phyloP scores from a whole-genome alignment of 768 basidiomycete species.

The Lentinus brumalis region DNA sequence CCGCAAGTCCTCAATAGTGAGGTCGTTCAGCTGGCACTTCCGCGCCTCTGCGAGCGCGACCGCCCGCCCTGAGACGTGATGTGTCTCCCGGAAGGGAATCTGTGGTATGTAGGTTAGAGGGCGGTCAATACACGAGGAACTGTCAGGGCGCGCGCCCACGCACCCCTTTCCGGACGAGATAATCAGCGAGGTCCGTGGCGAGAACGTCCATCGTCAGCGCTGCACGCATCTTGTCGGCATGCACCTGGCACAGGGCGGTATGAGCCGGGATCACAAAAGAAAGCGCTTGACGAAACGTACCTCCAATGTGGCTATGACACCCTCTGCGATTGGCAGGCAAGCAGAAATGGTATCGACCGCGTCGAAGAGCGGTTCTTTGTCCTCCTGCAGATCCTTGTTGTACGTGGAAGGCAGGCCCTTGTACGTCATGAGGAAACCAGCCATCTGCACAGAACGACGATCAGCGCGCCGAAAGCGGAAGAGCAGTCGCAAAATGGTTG shows the following conservation, averaged over 20 bases:
- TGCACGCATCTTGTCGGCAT: constrained; percentile 85
- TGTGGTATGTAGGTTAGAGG: constrained; percentile 33
- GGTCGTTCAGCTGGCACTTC: constrained; percentile 77
- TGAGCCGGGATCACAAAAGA: not conserved
- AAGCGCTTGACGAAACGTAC: constrained; percentile 43
- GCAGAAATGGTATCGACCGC: constrained; percentile 87
- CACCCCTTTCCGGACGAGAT: constrained; percentile 98
- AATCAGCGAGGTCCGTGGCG: constrained; percentile 98
- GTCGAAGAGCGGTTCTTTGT: constrained; percentile 97
- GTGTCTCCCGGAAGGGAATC: constrained; percentile 99
- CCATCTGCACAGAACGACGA: constrained; percentile 61
- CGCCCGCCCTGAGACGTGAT: constrained; percentile 95
- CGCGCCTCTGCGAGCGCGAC: constrained; percentile 91
- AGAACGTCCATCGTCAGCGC: constrained; percentile 97
- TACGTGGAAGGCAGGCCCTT: constrained; percentile 98
- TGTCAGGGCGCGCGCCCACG: constrained; percentile 34
- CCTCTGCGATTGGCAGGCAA: constrained; percentile 90
- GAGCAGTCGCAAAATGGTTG: not conserved
- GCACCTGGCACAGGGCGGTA: constrained; percentile 53
- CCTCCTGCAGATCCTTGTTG: constrained; percentile 99
- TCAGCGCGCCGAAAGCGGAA: not conserved
- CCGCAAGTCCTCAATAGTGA: constrained; percentile 81
- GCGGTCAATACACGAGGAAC: not conserved
- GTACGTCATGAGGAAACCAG: constrained; percentile 95
- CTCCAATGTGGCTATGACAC: constrained; percentile 88